Conservation (phyloP, 805 yeast species). For the Candida qinlingensis region DNA sequence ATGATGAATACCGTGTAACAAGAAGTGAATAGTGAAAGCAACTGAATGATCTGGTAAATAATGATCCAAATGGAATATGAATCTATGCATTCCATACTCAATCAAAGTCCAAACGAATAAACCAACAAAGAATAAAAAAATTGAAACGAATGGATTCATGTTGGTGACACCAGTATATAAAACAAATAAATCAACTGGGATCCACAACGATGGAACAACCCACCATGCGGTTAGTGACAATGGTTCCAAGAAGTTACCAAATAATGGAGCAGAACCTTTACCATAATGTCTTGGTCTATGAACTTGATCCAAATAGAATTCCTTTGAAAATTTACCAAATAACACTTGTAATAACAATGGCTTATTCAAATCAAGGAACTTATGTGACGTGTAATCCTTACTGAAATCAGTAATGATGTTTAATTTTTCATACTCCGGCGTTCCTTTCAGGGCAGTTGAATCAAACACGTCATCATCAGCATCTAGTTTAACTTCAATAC, state of each 20-base stretch:
- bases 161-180: slow-evolving; percentile 54
- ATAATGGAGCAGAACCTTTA: slow-evolving; percentile 91
- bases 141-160: slow-evolving; percentile 38
- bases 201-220: slow-evolving; percentile 83
- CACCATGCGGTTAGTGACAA: slow-evolving; percentile 91
- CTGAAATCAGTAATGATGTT: slow-evolving; percentile 73
- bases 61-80: slow-evolving; percentile 86
- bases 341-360: slow-evolving; percentile 82
- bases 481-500: slow-evolving; percentile 52
- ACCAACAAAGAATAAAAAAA: slow-evolving; percentile 70
- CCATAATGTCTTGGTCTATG: slow-evolving; percentile 99
- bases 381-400: slow-evolving; percentile 68
- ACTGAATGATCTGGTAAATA: slow-evolving; percentile 75
- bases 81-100: slow-evolving; percentile 85
- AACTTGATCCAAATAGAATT: slow-evolving; percentile 90
- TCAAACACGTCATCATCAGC: slow-evolving; percentile 34
- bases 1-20: slow-evolving; percentile 95
- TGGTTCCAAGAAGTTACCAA: slow-evolving; percentile 94
- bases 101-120: slow-evolving; percentile 87
- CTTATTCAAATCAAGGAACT: slow-evolving; percentile 78
- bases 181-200: slow-evolving; percentile 68
- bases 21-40: slow-evolving; percentile 78
- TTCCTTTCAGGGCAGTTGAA: slow-evolving; percentile 51
- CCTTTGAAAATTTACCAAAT: slow-evolving; percentile 70
- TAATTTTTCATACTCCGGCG: slow-evolving; percentile 70